phyloP scores from a whole-genome alignment of 768 basidiomycete species.

The Tricholoma sp. region DNA sequence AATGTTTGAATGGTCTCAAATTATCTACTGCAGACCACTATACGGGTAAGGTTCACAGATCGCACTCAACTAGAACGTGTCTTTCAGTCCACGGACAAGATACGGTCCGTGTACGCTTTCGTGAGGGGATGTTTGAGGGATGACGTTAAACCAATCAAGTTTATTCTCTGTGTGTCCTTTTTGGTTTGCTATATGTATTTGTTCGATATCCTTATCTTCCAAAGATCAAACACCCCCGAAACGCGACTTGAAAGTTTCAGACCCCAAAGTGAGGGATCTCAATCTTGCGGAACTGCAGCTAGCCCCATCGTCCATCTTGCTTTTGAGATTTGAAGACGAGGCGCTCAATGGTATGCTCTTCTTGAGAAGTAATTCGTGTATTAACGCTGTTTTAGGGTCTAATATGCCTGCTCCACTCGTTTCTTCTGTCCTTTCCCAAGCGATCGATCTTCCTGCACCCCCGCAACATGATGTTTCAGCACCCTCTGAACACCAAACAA shows the following conservation, averaged over 20 bases:
- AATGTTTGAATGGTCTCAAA: not conserved
- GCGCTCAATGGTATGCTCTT: slow-evolving; percentile 54
- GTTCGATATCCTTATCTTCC: not conserved
- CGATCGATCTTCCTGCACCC: slow-evolving; percentile 64
- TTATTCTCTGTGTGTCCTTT: slow-evolving; percentile 67
- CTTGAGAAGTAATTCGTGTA: slow-evolving; percentile 2
- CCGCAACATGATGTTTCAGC: slow-evolving; percentile 22
- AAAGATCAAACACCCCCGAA: slow-evolving; percentile 79
- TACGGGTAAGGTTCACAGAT: slow-evolving; percentile 79
- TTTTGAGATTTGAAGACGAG: slow-evolving; percentile 72
- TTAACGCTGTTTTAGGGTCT: slow-evolving; percentile 35
- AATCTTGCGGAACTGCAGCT: slow-evolving; percentile 66
- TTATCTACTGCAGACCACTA: slow-evolving; percentile 55
- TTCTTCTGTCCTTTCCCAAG: slow-evolving; percentile 48
- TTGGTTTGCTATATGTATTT: not conserved
- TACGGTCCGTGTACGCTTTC: slow-evolving; percentile 80
- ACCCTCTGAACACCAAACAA: slow-evolving; percentile 1
- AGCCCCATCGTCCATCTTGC: slow-evolving; percentile 74
- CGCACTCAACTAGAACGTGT: slow-evolving; percentile 74
- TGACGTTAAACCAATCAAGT: slow-evolving; percentile 75
- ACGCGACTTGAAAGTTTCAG: slow-evolving; percentile 79
- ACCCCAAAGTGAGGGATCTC: slow-evolving; percentile 64
- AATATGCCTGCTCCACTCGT: slow-evolving; percentile 61
- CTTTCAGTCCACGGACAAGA: slow-evolving; percentile 77
- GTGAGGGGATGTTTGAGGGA: slow-evolving; percentile 67